Evolutionary conservation across 352 stramenopile species (phyloP).

Genomic region (Phytopythium sindhum): DNA sequence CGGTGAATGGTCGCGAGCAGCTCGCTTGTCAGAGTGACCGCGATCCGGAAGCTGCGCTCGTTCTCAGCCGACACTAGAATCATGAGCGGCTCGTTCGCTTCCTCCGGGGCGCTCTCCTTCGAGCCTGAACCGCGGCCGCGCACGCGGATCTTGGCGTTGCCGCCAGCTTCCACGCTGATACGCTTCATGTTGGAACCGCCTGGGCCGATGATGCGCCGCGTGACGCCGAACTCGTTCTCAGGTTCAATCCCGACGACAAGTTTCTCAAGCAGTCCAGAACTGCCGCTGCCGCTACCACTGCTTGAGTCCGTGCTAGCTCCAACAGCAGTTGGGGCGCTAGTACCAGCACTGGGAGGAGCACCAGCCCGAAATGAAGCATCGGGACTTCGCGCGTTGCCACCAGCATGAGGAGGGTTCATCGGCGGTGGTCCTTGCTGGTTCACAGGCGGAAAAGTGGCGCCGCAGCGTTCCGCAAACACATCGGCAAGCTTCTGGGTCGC

Average conservation of each 20-base stretch:
- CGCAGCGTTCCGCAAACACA: slow-evolving; percentile 68
- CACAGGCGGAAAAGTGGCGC: slow-evolving; percentile 35
- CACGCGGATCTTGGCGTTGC: slow-evolving; percentile 81
- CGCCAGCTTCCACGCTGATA: slow-evolving; percentile 77
- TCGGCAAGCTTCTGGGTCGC: slow-evolving; percentile 70
- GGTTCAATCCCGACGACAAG: slow-evolving; percentile 84
- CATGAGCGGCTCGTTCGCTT: slow-evolving; percentile 77
- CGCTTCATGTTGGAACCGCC: slow-evolving; percentile 84
- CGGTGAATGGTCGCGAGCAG: slow-evolving; percentile 69
- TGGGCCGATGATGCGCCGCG: slow-evolving; percentile 78
- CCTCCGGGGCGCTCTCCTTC: slow-evolving; percentile 68
- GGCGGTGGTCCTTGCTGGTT: slow-evolving; percentile 25
- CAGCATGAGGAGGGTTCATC: neutral
- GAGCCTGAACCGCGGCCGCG: slow-evolving; percentile 77
- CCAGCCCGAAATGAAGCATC: neutral
- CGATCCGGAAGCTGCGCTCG: slow-evolving; percentile 79
- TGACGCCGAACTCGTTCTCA: slow-evolving; percentile 83
- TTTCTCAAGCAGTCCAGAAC: slow-evolving; percentile 56
- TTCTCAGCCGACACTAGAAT: slow-evolving; percentile 84
- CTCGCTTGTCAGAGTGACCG: slow-evolving; percentile 61
- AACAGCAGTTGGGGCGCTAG: slow-evolving; percentile 10
- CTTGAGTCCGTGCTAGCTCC: slow-evolving; percentile 12
- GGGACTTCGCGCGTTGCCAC: neutral
- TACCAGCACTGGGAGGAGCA: slow-evolving; percentile 8
- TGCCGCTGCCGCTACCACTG: slow-evolving; percentile 7